Base-by-base conservation (phyloP, 352 stramenopile species). In the Phytophthora fragariaefolia region DNA sequence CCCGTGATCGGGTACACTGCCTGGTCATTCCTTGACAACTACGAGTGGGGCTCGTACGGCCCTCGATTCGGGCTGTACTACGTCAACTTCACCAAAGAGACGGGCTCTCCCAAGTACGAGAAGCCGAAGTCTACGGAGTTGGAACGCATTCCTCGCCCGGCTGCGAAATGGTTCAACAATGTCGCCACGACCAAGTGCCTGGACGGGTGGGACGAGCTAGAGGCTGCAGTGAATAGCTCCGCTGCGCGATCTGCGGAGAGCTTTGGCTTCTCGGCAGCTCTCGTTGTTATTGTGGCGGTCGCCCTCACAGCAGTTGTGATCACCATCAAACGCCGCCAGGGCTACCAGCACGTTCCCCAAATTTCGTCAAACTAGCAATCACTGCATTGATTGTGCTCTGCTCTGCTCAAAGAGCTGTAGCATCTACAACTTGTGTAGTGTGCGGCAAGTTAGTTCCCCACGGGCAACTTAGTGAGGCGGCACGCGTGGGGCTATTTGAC, bases 31-130 rank as follows among this genome's bases (percentile, higher is more conserved):
- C 28, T 66, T 26, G 58, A 66, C 27, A 66, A 66, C 49, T 66
- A 66, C 58, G 58, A 66, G 58, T 66, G 58, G 58, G 58, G 58
- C 15, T 66, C 67, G 12, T 77, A 72, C 17, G 60, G 68, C 4
- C 64, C 70, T 40, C 65, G 70, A n/a, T 77, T 77, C 48, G 70
- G 70, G 7, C 63, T 77, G 1, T 74, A 65, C 50, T 70, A 74
- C 38, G 65, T 77, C 17, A 70, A 77, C 28, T 72, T 66, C 43
- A 62, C 70, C 6, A 28, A 58, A 13, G n/a, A 58, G 18, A 63
- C 56, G 3, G 58, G 69, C 0, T 56, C 63, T 1, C 28, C 36
- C 15, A 54, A 63, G 30, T 59, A 30, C 23, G 18, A 23, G 12
- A 59, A 27, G 20, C 56, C 43, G 4, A 49, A 58, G 6, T 17